Evolutionary conservation across 495 filamentous ascomycete species (phyloP).

Genomic region (Parmelia sp.): DNA sequence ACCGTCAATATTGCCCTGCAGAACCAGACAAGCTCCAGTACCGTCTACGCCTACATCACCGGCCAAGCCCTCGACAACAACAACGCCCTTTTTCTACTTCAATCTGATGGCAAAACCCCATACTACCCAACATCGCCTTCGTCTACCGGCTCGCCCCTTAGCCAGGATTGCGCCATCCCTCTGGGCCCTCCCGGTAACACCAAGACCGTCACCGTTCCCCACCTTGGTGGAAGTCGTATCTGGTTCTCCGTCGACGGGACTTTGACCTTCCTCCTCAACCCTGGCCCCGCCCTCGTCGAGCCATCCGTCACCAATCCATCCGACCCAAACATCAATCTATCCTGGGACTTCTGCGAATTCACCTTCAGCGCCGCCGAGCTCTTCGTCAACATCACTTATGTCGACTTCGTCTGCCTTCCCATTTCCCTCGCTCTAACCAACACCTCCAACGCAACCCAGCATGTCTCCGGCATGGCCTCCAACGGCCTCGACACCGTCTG

Average conservation of each 20-base stretch:
- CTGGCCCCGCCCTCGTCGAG: conserved; percentile 62
- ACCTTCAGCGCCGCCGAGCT: conserved; percentile 62
- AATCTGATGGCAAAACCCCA: conserved; percentile 50
- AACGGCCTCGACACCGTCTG: conserved; percentile 53
- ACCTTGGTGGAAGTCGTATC: conserved; percentile 60
- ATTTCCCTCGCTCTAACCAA: conserved; percentile 56
- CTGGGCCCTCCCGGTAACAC: conserved; percentile 56
- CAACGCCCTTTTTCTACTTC: conserved; percentile 54
- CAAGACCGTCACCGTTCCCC: conserved; percentile 57
- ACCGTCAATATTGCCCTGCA: conserved; percentile 53
- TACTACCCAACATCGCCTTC: conserved; percentile 52
- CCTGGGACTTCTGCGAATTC: conserved; percentile 69
- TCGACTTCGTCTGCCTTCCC: conserved; percentile 66
- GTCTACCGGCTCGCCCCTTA: conserved; percentile 38
- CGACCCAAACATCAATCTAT: conserved; percentile 58
- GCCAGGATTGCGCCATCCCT: conserved; percentile 53
- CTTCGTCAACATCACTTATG: conserved; percentile 69
- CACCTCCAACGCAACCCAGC: conserved; percentile 46
- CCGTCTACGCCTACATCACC: conserved; percentile 65
- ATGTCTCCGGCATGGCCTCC: conserved; percentile 52
- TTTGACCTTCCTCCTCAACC: conserved; percentile 66
- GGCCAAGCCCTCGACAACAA: conserved; percentile 56
- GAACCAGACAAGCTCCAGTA: conserved; percentile 56
- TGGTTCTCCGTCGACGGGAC: conserved; percentile 59
- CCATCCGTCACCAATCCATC: conserved; percentile 59